Evolutionary conservation across 306 rosid genomes (phyloP).

Genomic region (Quercus berberidifolia): DNA sequence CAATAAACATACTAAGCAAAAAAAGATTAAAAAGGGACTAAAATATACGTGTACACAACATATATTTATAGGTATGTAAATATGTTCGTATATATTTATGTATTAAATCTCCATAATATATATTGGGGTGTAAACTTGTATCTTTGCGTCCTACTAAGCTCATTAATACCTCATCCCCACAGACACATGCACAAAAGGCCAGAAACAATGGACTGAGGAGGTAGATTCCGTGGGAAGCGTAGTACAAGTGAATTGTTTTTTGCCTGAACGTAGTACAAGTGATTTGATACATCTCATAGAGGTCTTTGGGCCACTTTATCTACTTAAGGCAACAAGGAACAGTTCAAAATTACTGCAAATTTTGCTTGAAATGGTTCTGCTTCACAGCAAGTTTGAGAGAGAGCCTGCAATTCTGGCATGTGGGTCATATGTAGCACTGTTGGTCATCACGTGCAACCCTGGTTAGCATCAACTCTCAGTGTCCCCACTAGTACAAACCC

Average conservation of each 20-base stretch:
- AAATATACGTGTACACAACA: not conserved
- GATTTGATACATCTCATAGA: constrained; percentile 4
- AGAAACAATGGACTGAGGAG: not conserved
- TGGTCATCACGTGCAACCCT: constrained; percentile 23
- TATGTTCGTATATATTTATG: not conserved
- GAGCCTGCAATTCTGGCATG: not conserved
- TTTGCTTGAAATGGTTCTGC: constrained; percentile 8
- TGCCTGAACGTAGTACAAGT: not conserved
- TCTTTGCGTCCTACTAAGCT: not conserved
- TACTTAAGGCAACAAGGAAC: constrained; percentile 27
- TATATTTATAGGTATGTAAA: not conserved
- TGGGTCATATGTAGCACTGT: constrained; percentile 13
- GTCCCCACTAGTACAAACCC: not conserved
- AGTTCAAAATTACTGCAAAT: not conserved
- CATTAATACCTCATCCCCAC: constrained; percentile 10
- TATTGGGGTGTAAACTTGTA: too few species aligned
- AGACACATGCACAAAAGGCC: not conserved
- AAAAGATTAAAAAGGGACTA: not conserved
- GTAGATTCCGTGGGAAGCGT: constrained; percentile 11
- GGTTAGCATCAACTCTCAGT: not conserved
- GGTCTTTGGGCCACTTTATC: not conserved
- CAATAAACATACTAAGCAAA: not conserved
- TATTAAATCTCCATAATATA: too few species aligned
- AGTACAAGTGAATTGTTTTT: not conserved
- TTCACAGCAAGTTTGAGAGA: constrained; percentile 25